Conservation (phyloP, 75 land plant genomes). For the Picea glauca region DNA sequence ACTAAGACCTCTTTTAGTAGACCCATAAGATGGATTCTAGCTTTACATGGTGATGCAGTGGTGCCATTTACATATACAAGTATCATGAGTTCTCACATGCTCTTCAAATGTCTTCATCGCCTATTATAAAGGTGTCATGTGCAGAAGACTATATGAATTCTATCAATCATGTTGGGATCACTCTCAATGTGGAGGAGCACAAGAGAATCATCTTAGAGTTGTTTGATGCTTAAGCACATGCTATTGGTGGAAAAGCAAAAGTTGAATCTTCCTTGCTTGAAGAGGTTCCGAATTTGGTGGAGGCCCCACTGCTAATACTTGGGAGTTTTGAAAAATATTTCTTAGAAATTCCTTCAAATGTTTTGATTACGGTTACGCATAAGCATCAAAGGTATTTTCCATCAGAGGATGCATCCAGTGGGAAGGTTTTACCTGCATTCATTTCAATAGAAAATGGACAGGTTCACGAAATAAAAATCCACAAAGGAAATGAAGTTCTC, state of each 20-base stretch:
- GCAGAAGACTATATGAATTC: slow-evolving; percentile 67
- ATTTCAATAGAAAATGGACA: slow-evolving; percentile 87
- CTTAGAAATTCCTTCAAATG: slow-evolving; percentile 76
- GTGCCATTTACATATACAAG: slow-evolving; percentile 82
- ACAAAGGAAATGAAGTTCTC: slow-evolving; percentile 95
- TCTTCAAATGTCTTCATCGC: no score
- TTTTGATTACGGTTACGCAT: slow-evolving; percentile 83
- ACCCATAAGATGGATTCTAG: slow-evolving; percentile 90
- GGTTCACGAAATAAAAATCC: slow-evolving; percentile 61
- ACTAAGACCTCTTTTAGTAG: slow-evolving; percentile 89
- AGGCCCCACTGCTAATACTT: slow-evolving; percentile 76
- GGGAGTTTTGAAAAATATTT: slow-evolving; percentile 80
- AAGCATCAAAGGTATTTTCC: slow-evolving; percentile 96
- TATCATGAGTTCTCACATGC: slow-evolving; percentile 26
- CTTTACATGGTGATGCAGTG: slow-evolving; percentile 74
- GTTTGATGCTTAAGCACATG: slow-evolving; percentile 45
- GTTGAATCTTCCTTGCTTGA: slow-evolving; percentile 50
- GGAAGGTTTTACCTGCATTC: slow-evolving; percentile 79
- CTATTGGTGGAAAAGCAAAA: slow-evolving; percentile 47
- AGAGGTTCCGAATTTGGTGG: slow-evolving; percentile 95
- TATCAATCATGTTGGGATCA: slow-evolving; percentile 53
- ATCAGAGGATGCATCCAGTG: slow-evolving; percentile 40
- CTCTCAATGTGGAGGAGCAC: slow-evolving; percentile 67
- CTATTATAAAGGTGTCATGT: slow-evolving; percentile 54
- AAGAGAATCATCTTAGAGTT: slow-evolving; percentile 47